Evolutionary conservation across 2,329 filamentous ascomycete genomes (phyloP), one percentile per base, ranked within the genome.

Genomic region (Coleophoma cylindrospora): DNA sequence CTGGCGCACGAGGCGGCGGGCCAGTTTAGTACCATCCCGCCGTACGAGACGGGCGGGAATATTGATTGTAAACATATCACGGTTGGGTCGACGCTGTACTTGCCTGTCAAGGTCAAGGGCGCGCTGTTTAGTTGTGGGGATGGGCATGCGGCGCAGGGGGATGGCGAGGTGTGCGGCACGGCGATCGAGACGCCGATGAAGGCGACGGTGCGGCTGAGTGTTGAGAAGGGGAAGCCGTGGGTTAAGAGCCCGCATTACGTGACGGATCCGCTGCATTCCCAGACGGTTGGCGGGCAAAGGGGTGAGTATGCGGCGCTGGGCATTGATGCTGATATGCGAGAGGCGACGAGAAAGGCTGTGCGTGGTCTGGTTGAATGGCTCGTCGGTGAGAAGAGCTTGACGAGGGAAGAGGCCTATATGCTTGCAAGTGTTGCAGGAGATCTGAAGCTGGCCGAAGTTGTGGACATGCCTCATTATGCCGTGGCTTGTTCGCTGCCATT

Each of bases 161-260:
- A 78, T 52, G 76, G 76, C 3, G 76, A 79, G 55, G 72, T 79
- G 19, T 79, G 75, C 54, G 75, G 77, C 6, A 77, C 74, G n/a
- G 77, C 77, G 7, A 76, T 80, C 55, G 77, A 80, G 66, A 79
- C 75, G 22, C 69, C 74, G 1, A 73, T 77, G 64, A 70, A 65
- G 50, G 76, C 75, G 1, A 70, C 69, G 0, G 56, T 80, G 34
- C 68, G 71, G n/a, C 67, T 80, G 34, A 73, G 70, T 3, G 64
- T 79, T 7, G 66, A 72, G 50, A 76, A 75, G 59, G 65, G 67
- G 45, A 74, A 69, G 55, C 58, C 65, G 12, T 76, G 70, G 69
- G 64, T 77, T 27, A 67, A 66, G 27, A 69, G 70, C 15, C 76
- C 76, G 37, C 75, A 79, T 60, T 76, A 73, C 56, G 56, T 70